Evolutionary conservation across 2,329 filamentous ascomycete species (phyloP).

Genomic region (Alternaria novae-zelandiae): DNA sequence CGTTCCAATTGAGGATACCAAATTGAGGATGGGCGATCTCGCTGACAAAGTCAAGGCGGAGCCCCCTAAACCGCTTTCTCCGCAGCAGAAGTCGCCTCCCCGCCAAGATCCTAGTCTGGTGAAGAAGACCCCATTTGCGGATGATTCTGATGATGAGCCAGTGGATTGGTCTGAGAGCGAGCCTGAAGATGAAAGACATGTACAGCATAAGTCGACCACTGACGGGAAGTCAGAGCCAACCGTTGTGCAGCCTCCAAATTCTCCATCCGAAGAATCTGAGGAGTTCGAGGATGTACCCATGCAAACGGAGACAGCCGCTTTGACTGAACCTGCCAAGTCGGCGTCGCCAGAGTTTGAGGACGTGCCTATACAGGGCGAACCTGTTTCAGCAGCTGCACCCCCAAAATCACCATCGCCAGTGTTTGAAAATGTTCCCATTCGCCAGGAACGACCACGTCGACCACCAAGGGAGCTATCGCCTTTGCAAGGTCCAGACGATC

Average conservation of each 20-base stretch:
- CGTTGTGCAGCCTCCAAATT: slow-evolving; percentile 36
- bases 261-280: slow-evolving; percentile 56
- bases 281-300: slow-evolving; percentile 59
- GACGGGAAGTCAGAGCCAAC: slow-evolving; percentile 34
- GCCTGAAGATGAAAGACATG: slow-evolving; percentile 30
- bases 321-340: slow-evolving; percentile 42
- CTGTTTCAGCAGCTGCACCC: slow-evolving; percentile 6
- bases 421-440: slow-evolving; percentile 58
- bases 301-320: slow-evolving; percentile 1
- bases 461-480: slow-evolving; percentile 33
- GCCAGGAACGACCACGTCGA: slow-evolving; percentile 12
- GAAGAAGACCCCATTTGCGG: slow-evolving; percentile 29
- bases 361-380: slow-evolving; percentile 40
- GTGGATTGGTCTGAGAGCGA: slow-evolving; percentile 64
- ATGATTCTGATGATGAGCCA: slow-evolving; percentile 48
- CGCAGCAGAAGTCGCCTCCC: slow-evolving; percentile 26
- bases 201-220: not conserved
- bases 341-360: slow-evolving; percentile 61
- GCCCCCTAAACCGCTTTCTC: slow-evolving; percentile 44
- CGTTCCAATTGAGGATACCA: slow-evolving; percentile 35
- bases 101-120: slow-evolving; percentile 22
- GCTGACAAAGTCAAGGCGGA: slow-evolving; percentile 53
- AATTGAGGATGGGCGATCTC: slow-evolving; percentile 52
- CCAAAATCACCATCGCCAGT: slow-evolving; percentile 55
- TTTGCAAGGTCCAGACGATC: slow-evolving; percentile 36